phyloP scores from a whole-genome alignment of 345 rosid genomes.

The Noccaea caerulescens region DNA sequence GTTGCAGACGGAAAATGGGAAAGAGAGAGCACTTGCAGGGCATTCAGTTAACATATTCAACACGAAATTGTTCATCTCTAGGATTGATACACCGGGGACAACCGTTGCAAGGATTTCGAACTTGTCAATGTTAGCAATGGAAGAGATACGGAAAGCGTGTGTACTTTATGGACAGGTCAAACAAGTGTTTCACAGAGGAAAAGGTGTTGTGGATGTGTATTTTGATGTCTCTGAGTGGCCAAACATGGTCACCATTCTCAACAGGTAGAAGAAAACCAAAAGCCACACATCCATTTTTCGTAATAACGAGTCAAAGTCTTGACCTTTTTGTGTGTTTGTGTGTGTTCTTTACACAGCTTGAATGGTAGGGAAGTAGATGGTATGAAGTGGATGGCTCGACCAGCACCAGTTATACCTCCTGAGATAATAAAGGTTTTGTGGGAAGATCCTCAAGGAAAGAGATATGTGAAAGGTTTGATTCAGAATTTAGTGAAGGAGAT shows the following conservation, averaged over 20 bases:
- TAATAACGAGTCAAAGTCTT: not conserved
- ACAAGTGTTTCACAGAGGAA: not conserved
- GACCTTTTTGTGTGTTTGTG: not conserved
- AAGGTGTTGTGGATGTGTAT: constrained; percentile 33
- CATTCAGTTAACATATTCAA: constrained; percentile 41
- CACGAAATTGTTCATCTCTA: constrained; percentile 41
- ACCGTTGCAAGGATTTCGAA: constrained; percentile 49
- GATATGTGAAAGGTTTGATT: constrained; percentile 36
- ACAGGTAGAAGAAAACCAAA: constrained; percentile 31
- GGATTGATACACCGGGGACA: constrained; percentile 58
- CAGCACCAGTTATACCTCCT: constrained; percentile 47
- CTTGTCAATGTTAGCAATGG: not conserved
- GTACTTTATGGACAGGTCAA: constrained; percentile 35
- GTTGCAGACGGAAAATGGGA: constrained; percentile 51
- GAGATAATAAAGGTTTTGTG: constrained; percentile 45
- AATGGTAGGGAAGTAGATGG: constrained; percentile 46
- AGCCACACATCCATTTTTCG: not conserved
- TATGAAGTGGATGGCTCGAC: constrained; percentile 41
- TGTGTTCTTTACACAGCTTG: constrained; percentile 37
- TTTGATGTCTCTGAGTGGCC: constrained; percentile 51
- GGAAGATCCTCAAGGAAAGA: constrained; percentile 46
- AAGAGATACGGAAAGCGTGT: constrained; percentile 11
- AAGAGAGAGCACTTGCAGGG: constrained; percentile 51
- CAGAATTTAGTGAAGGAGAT: constrained; percentile 31
- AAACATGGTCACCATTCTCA: constrained; percentile 51